Base-by-base conservation (phyloP, 176 grass and related monocot species). In the Aegilops sharonensis region DNA sequence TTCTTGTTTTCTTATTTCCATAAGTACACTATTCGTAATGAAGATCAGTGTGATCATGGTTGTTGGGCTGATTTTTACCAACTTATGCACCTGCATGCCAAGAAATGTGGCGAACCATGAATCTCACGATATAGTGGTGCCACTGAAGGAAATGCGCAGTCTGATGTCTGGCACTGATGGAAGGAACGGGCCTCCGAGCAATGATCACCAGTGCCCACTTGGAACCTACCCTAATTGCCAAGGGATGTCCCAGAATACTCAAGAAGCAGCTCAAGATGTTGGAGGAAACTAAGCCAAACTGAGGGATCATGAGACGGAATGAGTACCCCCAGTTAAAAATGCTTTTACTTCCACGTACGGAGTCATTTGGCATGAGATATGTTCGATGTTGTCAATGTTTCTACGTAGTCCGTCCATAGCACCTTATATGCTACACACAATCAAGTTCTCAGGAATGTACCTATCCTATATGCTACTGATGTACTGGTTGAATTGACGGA, bases 201-300 rank as follows among this genome's bases (percentile, higher is more conserved):
- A 66, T 6, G 84, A 90, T 77, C 89, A 90, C 42, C 89, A 90
- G 32, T 90, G 89, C 74, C 66, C 65, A 1, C 84, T 79, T 65
- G 84, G 66, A 7, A 79, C 80, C 4, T 90, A 87, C 74, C 89
- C 89, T 17, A 90, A 83, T 21, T 90, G 89, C 37, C 67, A 79
- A 35, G 56, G 65, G 10, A 54, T 57, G 54, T 65, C 79, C 25
- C 42, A 90, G 21, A 78, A 69, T 13, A 72, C 23, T 57, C n/a
- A 54, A 14, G 37, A 20, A 77, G 20, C 27, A 52, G 25, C 20
- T 35, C 36, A 32, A n/a, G 63, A 50, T 60, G 35, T 39, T 30
- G 37, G n/a, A 24, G 63, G 78, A 82, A 82, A 82, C 11, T 86
- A 39, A 62, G 21, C 7, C 0, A 0, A 17, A 75, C 15, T 64